A percentile compares a stretch with the other conserved stretches of the same genome.
These are phyloP conservation scores for Solanum sparsipilum DNA, from an alignment of 257 asterid species.

Conservation along the genomic window DNA sequence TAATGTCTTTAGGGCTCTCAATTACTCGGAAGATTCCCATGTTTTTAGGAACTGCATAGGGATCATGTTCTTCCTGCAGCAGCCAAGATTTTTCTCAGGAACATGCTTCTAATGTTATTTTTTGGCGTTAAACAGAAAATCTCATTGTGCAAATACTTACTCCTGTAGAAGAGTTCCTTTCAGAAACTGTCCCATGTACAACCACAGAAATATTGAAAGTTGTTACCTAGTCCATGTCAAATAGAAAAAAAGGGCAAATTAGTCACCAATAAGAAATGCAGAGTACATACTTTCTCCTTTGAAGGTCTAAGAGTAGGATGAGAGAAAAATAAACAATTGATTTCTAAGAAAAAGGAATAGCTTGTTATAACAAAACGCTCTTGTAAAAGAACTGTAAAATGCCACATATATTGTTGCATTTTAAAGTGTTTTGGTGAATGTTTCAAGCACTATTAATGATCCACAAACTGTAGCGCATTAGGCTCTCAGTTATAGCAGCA, in stretches of 20 bases:
- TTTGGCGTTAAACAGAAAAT: background rate
- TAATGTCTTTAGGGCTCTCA: conserved; percentile 69
- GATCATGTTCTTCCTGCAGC: conserved; percentile 58
- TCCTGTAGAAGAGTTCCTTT: conserved; percentile 31
- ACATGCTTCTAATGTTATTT: background rate
- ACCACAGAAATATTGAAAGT: conserved; percentile 85
- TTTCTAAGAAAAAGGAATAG: background rate
- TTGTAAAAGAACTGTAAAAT: background rate
- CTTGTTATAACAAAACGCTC: background rate
- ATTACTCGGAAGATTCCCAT: conserved; percentile 66
- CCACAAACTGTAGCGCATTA: background rate
- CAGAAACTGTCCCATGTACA: conserved; percentile 74
- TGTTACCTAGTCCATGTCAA: conserved; percentile 20
- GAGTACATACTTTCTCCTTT: background rate
- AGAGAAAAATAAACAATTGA: background rate
- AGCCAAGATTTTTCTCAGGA: background rate
- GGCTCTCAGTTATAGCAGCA: background rate
- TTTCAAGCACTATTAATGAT: background rate
- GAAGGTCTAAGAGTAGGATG: background rate
- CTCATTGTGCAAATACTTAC: conserved; percentile 31
- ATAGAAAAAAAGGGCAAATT: background rate
- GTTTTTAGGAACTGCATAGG: conserved; percentile 64
- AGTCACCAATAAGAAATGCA: background rate
- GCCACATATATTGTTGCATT: background rate
- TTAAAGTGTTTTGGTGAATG: background rate